These are phyloP conservation scores for Graphium sp. DNA, from an alignment of 2,329 filamentous ascomycete genomes.

Conservation along the genomic window DNA sequence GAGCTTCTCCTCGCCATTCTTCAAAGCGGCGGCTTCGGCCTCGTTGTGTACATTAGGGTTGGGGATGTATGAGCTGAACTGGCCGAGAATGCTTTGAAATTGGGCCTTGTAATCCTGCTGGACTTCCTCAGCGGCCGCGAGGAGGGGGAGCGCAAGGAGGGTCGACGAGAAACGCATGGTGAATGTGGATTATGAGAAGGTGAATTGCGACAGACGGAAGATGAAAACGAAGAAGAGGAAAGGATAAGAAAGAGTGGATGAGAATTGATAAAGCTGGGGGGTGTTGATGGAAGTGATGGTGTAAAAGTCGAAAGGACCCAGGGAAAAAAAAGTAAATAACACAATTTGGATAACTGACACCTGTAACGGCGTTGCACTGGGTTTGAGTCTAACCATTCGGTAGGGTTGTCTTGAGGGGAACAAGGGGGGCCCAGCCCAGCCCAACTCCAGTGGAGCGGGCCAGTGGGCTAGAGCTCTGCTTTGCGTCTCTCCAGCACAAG, in stretches of 20 bases:
- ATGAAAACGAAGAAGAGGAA: conserved; percentile 1
- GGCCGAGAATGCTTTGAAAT: conserved; percentile 46
- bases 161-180: conserved; percentile 42
- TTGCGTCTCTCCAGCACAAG: too few species aligned
- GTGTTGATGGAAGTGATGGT: too few species aligned
- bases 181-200: conserved; percentile 6
- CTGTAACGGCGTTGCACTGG: too few species aligned
- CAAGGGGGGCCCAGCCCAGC: too few species aligned
- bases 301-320: too few species aligned
- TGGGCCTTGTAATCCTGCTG: conserved; percentile 44
- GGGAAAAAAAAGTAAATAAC: too few species aligned
- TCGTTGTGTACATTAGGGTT: conserved; percentile 16
- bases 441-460: too few species aligned
- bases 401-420: too few species aligned
- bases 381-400: too few species aligned
- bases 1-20: conserved; percentile 31
- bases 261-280: conserved; percentile 1
- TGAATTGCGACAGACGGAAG: conserved; percentile 4
- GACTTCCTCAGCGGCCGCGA: conserved; percentile 32
- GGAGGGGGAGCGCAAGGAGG: conserved; percentile 34
- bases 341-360: too few species aligned
- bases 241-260: neutral
- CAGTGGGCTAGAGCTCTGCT: too few species aligned
- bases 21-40: conserved; percentile 28
- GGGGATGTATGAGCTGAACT: conserved; percentile 31